phyloP scores from a whole-genome alignment of 805 yeast genomes.

The Saccharomyces eubayanus region DNA sequence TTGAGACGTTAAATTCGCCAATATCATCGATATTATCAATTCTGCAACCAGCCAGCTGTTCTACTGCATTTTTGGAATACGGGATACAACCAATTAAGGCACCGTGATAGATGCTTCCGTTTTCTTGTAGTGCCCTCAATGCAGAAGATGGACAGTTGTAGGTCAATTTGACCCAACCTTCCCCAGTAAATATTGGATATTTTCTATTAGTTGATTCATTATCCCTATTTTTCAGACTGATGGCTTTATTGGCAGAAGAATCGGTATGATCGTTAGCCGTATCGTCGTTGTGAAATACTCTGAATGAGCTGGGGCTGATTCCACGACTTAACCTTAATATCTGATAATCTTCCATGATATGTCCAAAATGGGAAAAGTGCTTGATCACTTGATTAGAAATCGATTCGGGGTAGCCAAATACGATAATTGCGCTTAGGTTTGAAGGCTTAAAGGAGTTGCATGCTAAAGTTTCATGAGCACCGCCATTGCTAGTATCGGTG shows the following conservation, averaged over 20 bases:
- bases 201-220: conserved; percentile 17
- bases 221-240: conserved; percentile 11
- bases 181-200: conserved; percentile 69
- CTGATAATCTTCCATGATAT: conserved; percentile 62
- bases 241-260: conserved; percentile 18
- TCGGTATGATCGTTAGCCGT: neutral
- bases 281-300: neutral
- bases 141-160: conserved; percentile 68
- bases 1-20: neutral
- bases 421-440: conserved; percentile 53
- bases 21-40: conserved; percentile 17
- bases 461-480: conserved; percentile 3
- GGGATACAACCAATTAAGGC: conserved; percentile 57
- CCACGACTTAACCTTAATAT: conserved; percentile 17
- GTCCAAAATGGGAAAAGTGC: conserved; percentile 70
- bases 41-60: conserved; percentile 38
- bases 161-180: conserved; percentile 79
- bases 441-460: conserved; percentile 19
- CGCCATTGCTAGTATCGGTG: conserved; percentile 2
- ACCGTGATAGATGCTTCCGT: conserved; percentile 62
- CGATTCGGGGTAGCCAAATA: conserved; percentile 79
- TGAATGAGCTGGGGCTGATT: neutral
- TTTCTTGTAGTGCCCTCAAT: conserved; percentile 69
- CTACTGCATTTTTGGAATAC: conserved; percentile 50
- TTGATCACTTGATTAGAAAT: conserved; percentile 55